Evolutionary conservation across 164 flowering plant species (phyloP).

Genomic region (Pachysandra terminalis): DNA sequence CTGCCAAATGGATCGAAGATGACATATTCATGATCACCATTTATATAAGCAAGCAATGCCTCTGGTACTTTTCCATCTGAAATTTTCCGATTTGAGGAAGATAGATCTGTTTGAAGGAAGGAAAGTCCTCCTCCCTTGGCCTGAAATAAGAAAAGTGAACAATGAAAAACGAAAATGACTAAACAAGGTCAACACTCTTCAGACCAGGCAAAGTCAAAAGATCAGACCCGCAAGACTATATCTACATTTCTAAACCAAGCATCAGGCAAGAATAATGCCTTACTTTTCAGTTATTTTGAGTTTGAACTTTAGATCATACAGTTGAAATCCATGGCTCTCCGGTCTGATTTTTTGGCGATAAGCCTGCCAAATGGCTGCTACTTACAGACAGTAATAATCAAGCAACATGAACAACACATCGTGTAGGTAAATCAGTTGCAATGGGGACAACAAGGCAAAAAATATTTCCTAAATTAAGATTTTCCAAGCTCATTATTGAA

Average conservation of each 20-base stretch:
- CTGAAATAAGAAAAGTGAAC: slow-evolving; percentile 29
- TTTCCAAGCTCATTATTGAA: background rate
- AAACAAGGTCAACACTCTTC: background rate
- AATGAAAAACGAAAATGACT: background rate
- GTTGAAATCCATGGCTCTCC: background rate
- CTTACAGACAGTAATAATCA: background rate
- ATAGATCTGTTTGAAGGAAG: slow-evolving; percentile 38
- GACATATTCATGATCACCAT: slow-evolving; percentile 74
- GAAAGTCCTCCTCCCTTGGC: slow-evolving; percentile 75
- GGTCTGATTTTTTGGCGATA: background rate
- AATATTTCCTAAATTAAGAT: too few relatives aligned
- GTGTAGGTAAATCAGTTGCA: too few relatives aligned
- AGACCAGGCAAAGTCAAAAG: background rate
- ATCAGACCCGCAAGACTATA: background rate
- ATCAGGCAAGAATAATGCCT: too few relatives aligned
- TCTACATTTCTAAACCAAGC: too few relatives aligned
- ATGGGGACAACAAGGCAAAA: too few relatives aligned
- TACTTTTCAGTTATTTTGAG: too few relatives aligned
- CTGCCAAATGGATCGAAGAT: slow-evolving; percentile 62
- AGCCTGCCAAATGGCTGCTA: background rate
- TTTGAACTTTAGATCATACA: background rate
- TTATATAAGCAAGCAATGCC: slow-evolving; percentile 56
- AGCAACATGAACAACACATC: too few relatives aligned
- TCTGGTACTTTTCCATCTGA: slow-evolving; percentile 27
- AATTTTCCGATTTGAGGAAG: slow-evolving; percentile 19